Evolutionary conservation across 257 asterid genomes (phyloP).

Genomic region (Nicotiana tabacum): DNA sequence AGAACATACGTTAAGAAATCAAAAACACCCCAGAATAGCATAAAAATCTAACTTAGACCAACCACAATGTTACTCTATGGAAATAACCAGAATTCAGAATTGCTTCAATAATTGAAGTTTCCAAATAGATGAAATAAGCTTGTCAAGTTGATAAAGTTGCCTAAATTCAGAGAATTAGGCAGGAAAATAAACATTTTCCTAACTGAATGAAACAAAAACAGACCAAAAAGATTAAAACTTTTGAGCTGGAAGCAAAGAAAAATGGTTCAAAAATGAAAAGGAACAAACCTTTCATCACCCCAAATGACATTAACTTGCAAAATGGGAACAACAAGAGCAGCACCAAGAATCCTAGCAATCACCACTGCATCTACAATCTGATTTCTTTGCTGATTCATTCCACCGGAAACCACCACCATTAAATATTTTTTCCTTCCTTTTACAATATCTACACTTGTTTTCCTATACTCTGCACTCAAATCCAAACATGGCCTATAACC

Average conservation of each 20-base stretch:
- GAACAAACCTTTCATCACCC: constrained; percentile 91
- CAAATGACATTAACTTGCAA: constrained; percentile 94
- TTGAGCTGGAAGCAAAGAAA: constrained; percentile 7
- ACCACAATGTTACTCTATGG: not conserved
- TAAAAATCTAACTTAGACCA: not conserved
- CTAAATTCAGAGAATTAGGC: not conserved
- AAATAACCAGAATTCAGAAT: not conserved
- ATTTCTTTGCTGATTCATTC: constrained; percentile 95
- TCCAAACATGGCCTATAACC: constrained; percentile 84
- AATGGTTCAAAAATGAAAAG: not conserved
- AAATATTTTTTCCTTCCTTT: constrained; percentile 63
- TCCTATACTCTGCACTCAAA: constrained; percentile 45
- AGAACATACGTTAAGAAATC: constrained; percentile 7
- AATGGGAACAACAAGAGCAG: constrained; percentile 88
- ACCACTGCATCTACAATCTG: constrained; percentile 98
- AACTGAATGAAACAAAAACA: not conserved
- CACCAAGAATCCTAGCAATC: constrained; percentile 89
- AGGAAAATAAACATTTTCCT: not conserved
- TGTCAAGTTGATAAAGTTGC: not conserved
- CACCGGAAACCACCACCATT: constrained; percentile 92
- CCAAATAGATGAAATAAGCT: not conserved
- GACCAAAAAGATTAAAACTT: not conserved
- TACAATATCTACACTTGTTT: constrained; percentile 40
- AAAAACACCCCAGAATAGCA: not conserved
- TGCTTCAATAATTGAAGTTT: not conserved